These are phyloP conservation scores for Sclerotinia sclerotiorum DNA, from an alignment of 2,329 filamentous ascomycete species.

Conservation along the genomic window DNA sequence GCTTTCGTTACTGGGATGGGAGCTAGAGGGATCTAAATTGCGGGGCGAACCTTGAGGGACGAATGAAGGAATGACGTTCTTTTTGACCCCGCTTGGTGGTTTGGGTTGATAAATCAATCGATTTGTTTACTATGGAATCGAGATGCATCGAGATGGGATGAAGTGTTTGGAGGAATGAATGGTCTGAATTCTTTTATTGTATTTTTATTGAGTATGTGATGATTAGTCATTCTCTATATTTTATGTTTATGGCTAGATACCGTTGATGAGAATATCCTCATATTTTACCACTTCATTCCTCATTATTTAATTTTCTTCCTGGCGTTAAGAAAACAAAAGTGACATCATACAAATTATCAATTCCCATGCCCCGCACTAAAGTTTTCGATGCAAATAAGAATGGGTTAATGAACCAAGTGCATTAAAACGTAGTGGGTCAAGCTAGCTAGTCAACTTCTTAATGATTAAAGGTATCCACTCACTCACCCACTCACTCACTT, in stretches of 20 bases:
- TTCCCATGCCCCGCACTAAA: neutral
- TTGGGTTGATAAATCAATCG: neutral
- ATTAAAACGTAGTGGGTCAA: neutral
- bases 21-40: neutral
- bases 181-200: too few species aligned
- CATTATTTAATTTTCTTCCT: neutral
- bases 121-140: neutral
- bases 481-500: too few species aligned
- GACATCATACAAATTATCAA: neutral
- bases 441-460: too few species aligned
- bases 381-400: neutral
- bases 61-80: constrained; percentile 8
- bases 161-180: too few species aligned
- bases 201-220: too few species aligned
- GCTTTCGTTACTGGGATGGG: neutral
- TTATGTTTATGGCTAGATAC: too few species aligned
- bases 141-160: neutral
- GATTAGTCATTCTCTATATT: too few species aligned
- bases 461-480: too few species aligned
- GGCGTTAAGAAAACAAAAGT: neutral
- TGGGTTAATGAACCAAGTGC: too few species aligned
- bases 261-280: too few species aligned
- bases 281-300: neutral
- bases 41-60: neutral
- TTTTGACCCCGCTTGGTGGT: neutral